Conservation (phyloP, 495 filamentous ascomycete genomes). For the Penicillium arizonense region DNA sequence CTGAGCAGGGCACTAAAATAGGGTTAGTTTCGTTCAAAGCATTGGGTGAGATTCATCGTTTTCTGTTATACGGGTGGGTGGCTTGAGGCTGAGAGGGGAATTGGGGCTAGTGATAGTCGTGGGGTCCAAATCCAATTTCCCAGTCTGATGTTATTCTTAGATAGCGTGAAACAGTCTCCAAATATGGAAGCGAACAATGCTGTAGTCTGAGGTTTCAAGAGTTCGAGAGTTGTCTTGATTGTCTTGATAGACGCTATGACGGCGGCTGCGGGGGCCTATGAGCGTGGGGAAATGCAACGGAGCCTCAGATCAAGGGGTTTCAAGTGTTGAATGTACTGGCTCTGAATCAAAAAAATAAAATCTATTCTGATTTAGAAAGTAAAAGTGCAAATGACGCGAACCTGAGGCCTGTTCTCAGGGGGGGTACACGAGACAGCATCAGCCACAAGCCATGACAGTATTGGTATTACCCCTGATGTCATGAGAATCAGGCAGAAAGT, state of each 20-base stretch:
- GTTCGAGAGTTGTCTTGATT: slow-evolving; percentile 13
- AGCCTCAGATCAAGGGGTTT: slow-evolving; percentile 3
- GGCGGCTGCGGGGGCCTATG: slow-evolving; percentile 18
- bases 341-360: slow-evolving; percentile 6
- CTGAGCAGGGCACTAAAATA: slow-evolving; percentile 9
- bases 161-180: slow-evolving; percentile 8
- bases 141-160: slow-evolving; percentile 2
- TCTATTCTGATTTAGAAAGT: neutral
- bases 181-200: slow-evolving; percentile 12
- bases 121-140: slow-evolving; percentile 17
- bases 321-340: slow-evolving; percentile 4
- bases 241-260: slow-evolving; percentile 21
- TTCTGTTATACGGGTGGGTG: slow-evolving; percentile 8
- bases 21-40: neutral
- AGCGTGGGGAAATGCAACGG: slow-evolving; percentile 1
- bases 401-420: neutral
- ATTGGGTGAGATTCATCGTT: slow-evolving; percentile 4
- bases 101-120: slow-evolving; percentile 10
- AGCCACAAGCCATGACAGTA: slow-evolving; percentile 21
- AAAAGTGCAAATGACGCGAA: slow-evolving; percentile 10
- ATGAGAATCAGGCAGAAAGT: neutral
- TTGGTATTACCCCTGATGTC: slow-evolving; percentile 8
- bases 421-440: slow-evolving; percentile 22
- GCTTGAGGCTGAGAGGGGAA: slow-evolving; percentile 17
- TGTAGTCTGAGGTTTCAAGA: neutral